Evolutionary conservation across 1,284 basidiomycete species (phyloP).

Genomic region (Rhodotorula sp.): DNA sequence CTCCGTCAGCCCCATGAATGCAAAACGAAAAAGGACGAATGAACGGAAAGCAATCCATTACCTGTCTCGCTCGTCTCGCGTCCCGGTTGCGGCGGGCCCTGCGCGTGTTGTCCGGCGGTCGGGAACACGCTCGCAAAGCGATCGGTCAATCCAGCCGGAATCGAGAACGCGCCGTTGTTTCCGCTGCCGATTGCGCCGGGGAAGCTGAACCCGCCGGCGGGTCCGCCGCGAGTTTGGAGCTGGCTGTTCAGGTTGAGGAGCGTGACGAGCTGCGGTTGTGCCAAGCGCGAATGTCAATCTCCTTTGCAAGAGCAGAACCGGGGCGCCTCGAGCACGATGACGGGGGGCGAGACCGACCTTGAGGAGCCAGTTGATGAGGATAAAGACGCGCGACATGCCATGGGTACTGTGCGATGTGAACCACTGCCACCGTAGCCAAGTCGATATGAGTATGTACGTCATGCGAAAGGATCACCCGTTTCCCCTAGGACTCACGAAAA

Average conservation of each 20-base stretch:
- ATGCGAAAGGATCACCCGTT: not conserved
- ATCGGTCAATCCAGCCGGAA: conserved; percentile 21
- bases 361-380: conserved; percentile 35
- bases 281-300: not conserved
- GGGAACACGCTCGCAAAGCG: conserved; percentile 27
- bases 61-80: conserved; percentile 15
- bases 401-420: conserved; percentile 5
- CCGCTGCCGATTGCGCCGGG: not conserved
- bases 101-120: conserved; percentile 6
- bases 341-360: conserved; percentile 23
- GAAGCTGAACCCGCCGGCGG: not conserved
- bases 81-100: not conserved
- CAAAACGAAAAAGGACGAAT: not conserved
- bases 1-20: not conserved
- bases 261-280: conserved; percentile 25
- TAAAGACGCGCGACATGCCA: conserved; percentile 14
- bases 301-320: not conserved
- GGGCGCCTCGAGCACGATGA: not conserved
- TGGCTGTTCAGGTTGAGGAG: conserved; percentile 52
- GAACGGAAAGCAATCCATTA: not conserved
- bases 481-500: conserved; percentile 1
- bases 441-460: not conserved
- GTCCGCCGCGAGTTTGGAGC: conserved; percentile 43
- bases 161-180: conserved; percentile 12
- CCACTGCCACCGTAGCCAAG: conserved; percentile 4